phyloP scores from a whole-genome alignment of 1,139 yeast species.

The Taphrina pruni region DNA sequence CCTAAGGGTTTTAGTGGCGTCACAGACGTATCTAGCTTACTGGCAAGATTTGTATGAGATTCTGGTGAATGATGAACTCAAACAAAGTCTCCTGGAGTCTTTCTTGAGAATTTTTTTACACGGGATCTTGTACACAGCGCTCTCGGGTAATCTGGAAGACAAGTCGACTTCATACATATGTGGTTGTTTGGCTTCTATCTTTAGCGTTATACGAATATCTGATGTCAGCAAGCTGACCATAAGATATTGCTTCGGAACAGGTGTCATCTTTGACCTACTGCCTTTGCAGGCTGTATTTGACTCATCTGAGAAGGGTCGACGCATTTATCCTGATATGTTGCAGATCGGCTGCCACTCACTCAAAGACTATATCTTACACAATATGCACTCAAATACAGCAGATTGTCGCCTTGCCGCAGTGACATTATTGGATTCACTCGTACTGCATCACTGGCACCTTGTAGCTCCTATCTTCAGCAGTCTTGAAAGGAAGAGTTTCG shows the following conservation, averaged over 20 bases:
- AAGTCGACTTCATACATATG: not conserved
- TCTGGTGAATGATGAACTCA: conserved; percentile 47
- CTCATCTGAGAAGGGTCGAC: too few species aligned
- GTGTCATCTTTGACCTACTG: not conserved
- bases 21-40: conserved; percentile 48
- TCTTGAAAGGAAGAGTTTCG: too few species aligned
- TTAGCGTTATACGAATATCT: not conserved
- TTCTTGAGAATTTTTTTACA: conserved; percentile 49
- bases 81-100: conserved; percentile 47
- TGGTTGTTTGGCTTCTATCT: not conserved
- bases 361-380: not conserved
- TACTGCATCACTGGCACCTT: conserved; percentile 15
- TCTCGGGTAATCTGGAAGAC: not conserved
- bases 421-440: conserved; percentile 42
- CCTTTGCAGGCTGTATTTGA: not conserved
- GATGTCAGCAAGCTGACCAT: not conserved
- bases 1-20: not conserved
- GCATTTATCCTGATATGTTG: not conserved
- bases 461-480: not conserved
- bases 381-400: conserved; percentile 46
- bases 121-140: not conserved
- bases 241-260: not conserved
- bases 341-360: not conserved
- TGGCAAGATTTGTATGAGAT: conserved; percentile 50
- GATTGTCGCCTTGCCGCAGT: conserved; percentile 48